Base-by-base conservation (phyloP, 2,329 filamentous ascomycete species). In the Colletotrichum acutatum region DNA sequence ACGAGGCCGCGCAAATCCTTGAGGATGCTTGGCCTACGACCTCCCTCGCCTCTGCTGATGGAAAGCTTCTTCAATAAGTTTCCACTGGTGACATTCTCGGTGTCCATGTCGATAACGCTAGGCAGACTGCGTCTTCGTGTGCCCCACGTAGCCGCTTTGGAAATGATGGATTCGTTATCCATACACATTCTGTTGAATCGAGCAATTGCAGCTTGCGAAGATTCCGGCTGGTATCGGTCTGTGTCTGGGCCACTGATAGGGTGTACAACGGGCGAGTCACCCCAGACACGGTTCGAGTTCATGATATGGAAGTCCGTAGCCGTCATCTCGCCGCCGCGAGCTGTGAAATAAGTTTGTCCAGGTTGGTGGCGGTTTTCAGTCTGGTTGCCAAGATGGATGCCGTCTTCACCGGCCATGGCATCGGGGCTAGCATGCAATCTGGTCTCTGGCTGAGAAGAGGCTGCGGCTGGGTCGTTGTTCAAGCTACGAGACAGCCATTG, bases 71-170 rank as follows among this genome's bases (percentile, higher is more conserved):
- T 93, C 53, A 93, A 80, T 52, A 94, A 86, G 71, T 87, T 90
- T 28, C 91, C 90, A 67, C 88, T 88, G 9, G 85, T 86, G 56
- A 92, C 83, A 22, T 87, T 90, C 49, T 92, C 79, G 14, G 80
- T 75, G 26, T 84, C 90, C 32, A 90, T 82, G 69, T 93, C 91
- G 5, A 84, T 75, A 68, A 87, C 77, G 76, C 88, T 91, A 1
- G 91, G 90, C 61, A 93, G 84, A 14, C 92, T 92, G 70, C 89
- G 88, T 54, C 91, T 88, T 7, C 90, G 87, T 1, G 92, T 94
- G 19, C 92, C 92, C 86, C 92, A 91, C 0, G 92, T 94, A 22
- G 92, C 92, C 16, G 90, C 88, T 74, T 89, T 85, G 2, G 90
- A 92, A 11, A 91, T 80, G 12, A 91, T 84, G 0, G 90, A 92